Evolutionary conservation across 129 eudicot species (phyloP).

Genomic region (Flaveria sonorensis): DNA sequence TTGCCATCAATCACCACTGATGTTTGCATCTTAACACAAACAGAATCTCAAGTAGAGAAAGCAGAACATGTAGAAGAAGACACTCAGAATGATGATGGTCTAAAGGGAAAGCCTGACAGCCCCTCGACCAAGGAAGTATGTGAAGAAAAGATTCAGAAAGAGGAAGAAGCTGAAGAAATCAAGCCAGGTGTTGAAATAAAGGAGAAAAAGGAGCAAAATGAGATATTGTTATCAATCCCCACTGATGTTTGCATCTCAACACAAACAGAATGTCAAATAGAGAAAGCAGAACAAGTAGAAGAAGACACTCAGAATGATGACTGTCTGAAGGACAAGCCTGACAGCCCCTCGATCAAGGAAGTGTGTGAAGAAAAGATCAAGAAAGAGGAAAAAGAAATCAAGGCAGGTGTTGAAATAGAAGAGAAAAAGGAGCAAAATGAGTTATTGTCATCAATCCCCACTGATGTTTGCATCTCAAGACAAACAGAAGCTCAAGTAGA

Average conservation of each 20-base stretch:
- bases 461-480: slow-evolving; percentile 17
- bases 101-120: too few relatives aligned
- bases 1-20: not conserved
- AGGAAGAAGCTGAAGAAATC: too few relatives aligned
- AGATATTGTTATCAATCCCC: too few relatives aligned
- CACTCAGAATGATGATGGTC: not conserved
- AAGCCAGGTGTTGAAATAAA: too few relatives aligned
- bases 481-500: not conserved
- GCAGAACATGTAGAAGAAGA: slow-evolving; percentile 2
- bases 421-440: too few relatives aligned
- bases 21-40: slow-evolving; percentile 13
- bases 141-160: not conserved
- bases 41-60: not conserved
- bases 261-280: too few relatives aligned
- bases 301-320: not conserved
- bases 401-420: too few relatives aligned
- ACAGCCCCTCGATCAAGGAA: not conserved
- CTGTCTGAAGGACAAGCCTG: too few relatives aligned
- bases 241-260: slow-evolving; percentile 8
- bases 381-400: too few relatives aligned
- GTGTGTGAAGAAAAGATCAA: not conserved
- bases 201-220: too few relatives aligned
- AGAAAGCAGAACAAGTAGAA: not conserved
- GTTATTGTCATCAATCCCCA: too few relatives aligned
- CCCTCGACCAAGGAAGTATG: not conserved